phyloP scores from a whole-genome alignment of 192 early-diverging fungal species.

The Chytriomyces confervae region DNA sequence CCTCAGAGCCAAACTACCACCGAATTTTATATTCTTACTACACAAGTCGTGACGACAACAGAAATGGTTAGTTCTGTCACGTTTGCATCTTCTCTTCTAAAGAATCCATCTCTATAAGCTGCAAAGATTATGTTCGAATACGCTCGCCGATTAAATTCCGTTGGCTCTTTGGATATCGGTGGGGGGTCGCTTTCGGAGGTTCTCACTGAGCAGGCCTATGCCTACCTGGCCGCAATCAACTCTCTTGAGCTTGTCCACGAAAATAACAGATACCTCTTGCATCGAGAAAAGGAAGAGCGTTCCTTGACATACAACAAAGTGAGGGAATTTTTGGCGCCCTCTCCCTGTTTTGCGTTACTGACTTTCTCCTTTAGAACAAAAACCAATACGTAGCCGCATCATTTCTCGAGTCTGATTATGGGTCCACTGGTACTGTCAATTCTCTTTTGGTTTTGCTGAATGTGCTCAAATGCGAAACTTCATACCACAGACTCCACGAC shows the following conservation, averaged over 20 bases:
- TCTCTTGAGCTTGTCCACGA: conserved; percentile 34
- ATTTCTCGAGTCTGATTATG: conserved; percentile 17
- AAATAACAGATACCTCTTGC: conserved; percentile 43
- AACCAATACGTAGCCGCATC: conserved; percentile 3
- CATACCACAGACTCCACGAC: too few species aligned
- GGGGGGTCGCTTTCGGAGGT: conserved; percentile 24
- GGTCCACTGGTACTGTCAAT: not conserved
- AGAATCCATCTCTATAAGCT: conserved; percentile 34
- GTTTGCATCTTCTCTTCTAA: not conserved
- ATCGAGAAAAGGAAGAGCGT: not conserved
- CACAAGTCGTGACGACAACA: conserved; percentile 35
- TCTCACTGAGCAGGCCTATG: conserved; percentile 40
- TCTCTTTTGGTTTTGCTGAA: too few species aligned
- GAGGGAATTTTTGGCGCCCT: not conserved
- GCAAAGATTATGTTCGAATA: conserved; percentile 47
- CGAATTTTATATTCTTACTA: conserved; percentile 47
- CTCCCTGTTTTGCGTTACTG: not conserved
- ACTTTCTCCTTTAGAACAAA: conserved; percentile 10
- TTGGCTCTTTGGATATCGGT: conserved; percentile 29
- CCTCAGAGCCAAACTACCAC: conserved; percentile 44
- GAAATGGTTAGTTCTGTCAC: conserved; percentile 35
- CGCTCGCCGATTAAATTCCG: conserved; percentile 35
- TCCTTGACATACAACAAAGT: not conserved
- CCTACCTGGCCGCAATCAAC: conserved; percentile 46
- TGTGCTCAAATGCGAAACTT: too few species aligned